These are phyloP conservation scores for Mariannaea sp. DNA, from an alignment of 2,329 filamentous ascomycete species.

Conservation along the genomic window DNA sequence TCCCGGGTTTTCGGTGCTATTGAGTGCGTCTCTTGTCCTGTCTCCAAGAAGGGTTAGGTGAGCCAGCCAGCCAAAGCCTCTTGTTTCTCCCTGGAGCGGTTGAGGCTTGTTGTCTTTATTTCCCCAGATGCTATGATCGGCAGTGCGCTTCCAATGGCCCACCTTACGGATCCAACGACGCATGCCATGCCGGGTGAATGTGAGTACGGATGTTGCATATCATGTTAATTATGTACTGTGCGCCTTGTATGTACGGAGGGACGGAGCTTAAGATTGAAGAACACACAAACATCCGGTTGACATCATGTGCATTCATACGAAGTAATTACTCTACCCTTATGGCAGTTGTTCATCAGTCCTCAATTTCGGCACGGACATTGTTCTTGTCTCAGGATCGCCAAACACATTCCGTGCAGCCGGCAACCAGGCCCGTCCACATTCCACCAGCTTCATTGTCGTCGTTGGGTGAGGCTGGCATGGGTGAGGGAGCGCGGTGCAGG, in stretches of 20 bases:
- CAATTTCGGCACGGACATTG: slow-evolving; percentile 38
- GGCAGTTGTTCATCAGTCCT: slow-evolving; percentile 15
- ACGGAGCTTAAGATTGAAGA: too few relatives aligned
- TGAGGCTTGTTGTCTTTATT: slow-evolving; percentile 9
- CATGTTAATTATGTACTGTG: too few relatives aligned
- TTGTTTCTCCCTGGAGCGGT: not conserved
- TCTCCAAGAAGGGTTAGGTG: not conserved
- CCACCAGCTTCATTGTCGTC: slow-evolving; percentile 43
- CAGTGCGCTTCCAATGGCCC: slow-evolving; percentile 6
- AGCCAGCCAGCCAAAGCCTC: not conserved
- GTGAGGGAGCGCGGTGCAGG: slow-evolving; percentile 27
- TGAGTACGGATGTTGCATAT: too few relatives aligned
- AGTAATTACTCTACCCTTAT: too few relatives aligned
- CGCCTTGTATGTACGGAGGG: too few relatives aligned
- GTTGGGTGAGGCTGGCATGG: slow-evolving; percentile 39
- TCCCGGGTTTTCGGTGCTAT: slow-evolving; percentile 7
- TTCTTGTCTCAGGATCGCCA: slow-evolving; percentile 44
- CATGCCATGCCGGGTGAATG: too few relatives aligned
- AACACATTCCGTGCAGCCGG: slow-evolving; percentile 41
- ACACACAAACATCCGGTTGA: not conserved
- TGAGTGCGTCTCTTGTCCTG: slow-evolving; percentile 5
- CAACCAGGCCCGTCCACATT: slow-evolving; percentile 34
- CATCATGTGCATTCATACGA: slow-evolving; percentile 22
- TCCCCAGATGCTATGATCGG: slow-evolving; percentile 11
- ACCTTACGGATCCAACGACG: not conserved